phyloP scores from a whole-genome alignment of 805 yeast species.

The Maudiozyma saulgeensis region DNA sequence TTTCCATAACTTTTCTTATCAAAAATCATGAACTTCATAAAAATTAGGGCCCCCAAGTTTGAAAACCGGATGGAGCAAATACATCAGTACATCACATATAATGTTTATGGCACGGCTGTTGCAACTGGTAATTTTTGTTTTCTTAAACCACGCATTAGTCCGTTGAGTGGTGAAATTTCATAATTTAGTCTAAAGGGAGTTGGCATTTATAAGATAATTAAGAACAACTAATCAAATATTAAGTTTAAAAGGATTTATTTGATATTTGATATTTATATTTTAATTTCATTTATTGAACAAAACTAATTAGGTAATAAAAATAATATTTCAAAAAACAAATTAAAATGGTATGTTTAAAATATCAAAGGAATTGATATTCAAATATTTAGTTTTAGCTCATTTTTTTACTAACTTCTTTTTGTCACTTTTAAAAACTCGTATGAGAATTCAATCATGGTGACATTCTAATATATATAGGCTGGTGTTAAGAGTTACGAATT shows the following conservation, averaged over 20 bases:
- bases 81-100: neutral
- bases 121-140: too few relatives aligned
- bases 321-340: too few relatives aligned
- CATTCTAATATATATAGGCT: slow-evolving; percentile 35
- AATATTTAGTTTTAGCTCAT: neutral
- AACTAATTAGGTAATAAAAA: too few relatives aligned
- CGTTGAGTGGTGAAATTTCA: too few relatives aligned
- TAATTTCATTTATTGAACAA: neutral
- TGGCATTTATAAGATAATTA: neutral
- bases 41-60: neutral
- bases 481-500: slow-evolving; percentile 93
- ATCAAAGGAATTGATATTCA: too few relatives aligned
- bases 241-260: neutral
- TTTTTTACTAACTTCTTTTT: neutral
- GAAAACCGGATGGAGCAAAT: neutral
- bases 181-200: too few relatives aligned
- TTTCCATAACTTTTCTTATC: neutral
- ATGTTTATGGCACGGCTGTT: neutral
- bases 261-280: neutral
- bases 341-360: too few relatives aligned
- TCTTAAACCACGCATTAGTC: too few relatives aligned
- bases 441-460: neutral
- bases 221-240: neutral
- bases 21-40: neutral
- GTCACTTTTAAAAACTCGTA: slow-evolving; percentile 1